Base-by-base conservation (phyloP, 495 filamentous ascomycete genomes). In the Astrothelium macrocarpum region DNA sequence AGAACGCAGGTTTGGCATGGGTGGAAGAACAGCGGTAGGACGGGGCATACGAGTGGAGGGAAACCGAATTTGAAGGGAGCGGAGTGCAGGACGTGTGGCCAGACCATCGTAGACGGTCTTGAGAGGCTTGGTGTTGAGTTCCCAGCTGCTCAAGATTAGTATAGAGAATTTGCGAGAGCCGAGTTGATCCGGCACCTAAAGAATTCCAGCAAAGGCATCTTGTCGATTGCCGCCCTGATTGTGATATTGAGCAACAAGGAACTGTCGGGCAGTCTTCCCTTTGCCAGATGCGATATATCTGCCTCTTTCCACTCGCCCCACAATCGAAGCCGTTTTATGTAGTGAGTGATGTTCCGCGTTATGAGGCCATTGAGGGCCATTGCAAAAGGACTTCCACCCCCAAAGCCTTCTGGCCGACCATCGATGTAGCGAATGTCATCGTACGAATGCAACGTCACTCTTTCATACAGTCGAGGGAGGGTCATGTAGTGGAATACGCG, bases 401-500 rank as follows among this genome's bases (percentile, higher is more conserved):
- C 84, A 73, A 79, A 84, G 18, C 83, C 84, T 72, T 86, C 83
- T 7, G 83, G 81, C 61, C 78, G 70, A 42, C 84, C 83, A 66
- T 79, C 78, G 56, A 79, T 76, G 68, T 86, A 86, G 59, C 83
- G 82, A 36, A 86, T 84, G 45, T 79, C 77, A 46, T 81, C 74
- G 72, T 87, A 86, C 39, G 83, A 85, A 53, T 77, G 81, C 23
- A 87, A 75, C 25, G 78, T 79, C 32, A 86, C 74, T 65, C 75
- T 74, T 68, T 74, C 75, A 70, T 87, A 87, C 29, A 87, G 79
- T 67, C 80, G 81, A 7, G 84, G 84, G 2, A 86, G 75, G 53
- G 79, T 75, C 82, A 87, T 85, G 68, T 87, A 87, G 66, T 86
- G 83, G 68, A 86, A 78, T 34, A 87, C 76, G 1, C 84, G 80